These are phyloP conservation scores for Geotrichum carabidarum DNA, from an alignment of 1,139 yeast species.

Conservation along the genomic window DNA sequence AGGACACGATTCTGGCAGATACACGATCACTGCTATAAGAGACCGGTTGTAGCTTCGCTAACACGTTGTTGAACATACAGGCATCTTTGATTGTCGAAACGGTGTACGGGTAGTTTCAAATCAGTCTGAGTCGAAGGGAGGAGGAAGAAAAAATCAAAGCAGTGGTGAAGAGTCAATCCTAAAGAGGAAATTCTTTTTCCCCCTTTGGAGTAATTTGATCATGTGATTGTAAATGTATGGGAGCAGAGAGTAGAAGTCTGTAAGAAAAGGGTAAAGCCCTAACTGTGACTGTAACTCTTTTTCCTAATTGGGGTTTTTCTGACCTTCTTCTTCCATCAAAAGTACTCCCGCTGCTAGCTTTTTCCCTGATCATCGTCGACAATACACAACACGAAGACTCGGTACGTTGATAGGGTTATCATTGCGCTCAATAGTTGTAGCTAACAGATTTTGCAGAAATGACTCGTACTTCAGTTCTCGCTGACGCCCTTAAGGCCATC, in stretches of 20 bases:
- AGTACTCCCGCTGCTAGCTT: background rate
- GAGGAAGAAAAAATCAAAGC: conserved; percentile 5
- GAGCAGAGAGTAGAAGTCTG: background rate
- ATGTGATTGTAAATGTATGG: background rate
- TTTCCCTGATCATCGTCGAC: conserved; percentile 2
- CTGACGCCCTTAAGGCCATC: conserved; percentile 97
- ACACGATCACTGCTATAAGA: no score
- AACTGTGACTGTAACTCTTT: background rate
- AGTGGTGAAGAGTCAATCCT: background rate
- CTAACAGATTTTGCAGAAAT: conserved; percentile 43
- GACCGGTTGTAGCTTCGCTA: background rate
- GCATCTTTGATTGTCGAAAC: conserved; percentile 15
- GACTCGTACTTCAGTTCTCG: conserved; percentile 98
- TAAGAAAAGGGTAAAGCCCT: background rate
- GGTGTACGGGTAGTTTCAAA: conserved; percentile 7
- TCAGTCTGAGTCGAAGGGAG: conserved; percentile 6
- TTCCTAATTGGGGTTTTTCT: background rate
- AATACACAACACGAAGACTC: background rate
- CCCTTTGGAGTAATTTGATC: background rate
- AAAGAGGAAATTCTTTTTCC: conserved; percentile 9
- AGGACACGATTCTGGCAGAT: background rate
- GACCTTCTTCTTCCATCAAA: background rate
- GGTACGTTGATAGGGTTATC: background rate
- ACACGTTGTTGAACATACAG: conserved; percentile 17
- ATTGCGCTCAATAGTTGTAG: background rate